Evolutionary conservation across 495 filamentous ascomycete species (phyloP), one percentile per base, ranked within the genome.

Genomic region (Ascobolus immersus): DNA sequence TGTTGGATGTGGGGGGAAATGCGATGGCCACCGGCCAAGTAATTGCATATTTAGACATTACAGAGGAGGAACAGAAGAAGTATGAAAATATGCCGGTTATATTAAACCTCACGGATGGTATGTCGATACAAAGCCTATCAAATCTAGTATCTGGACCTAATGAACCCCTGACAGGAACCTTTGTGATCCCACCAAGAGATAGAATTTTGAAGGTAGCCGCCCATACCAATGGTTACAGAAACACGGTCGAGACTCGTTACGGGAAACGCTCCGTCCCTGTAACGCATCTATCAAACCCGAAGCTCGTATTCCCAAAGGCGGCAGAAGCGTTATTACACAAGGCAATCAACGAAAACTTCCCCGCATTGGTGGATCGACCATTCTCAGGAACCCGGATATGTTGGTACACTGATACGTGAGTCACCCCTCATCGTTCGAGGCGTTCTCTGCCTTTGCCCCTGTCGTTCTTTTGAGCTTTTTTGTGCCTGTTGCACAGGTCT

Each of bases 381-480:
- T 92, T 81, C 44, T 47, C 53, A 22, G 50, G 55, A 10, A 78
- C 71, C n/a, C 58, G 77, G 12, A 54, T 93, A 26, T 96, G 82
- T 50, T 90, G 77, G 77, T 91, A 93, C 41, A 69, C 64, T 5
- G 81, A 90, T 56, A 89, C 78, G n/a, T n/a, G n/a, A n/a, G n/a
- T n/a, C n/a, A n/a, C 51, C 59, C 49, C 43, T 56, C 51, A 26
- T 14, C 4, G 11, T 23, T 21, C 5, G 14, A 30, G n/a, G n/a
- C n/a, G n/a, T n/a, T n/a, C n/a, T n/a, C n/a, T n/a, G 21, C 37
- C 25, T 20, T 32, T 14, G 11, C 36, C 24, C 36, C 31, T 26
- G 2, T n/a, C 17, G 2, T 12, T 33, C 10, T 5, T n/a, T n/a
- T n/a, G n/a, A n/a, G n/a, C n/a, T n/a, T n/a, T n/a, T n/a, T n/a